Percentiles rank a stretch among this genome's conserved stretches.
phyloP scores from a whole-genome alignment of 352 stramenopile genomes.

The Pythium guiyangense region DNA sequence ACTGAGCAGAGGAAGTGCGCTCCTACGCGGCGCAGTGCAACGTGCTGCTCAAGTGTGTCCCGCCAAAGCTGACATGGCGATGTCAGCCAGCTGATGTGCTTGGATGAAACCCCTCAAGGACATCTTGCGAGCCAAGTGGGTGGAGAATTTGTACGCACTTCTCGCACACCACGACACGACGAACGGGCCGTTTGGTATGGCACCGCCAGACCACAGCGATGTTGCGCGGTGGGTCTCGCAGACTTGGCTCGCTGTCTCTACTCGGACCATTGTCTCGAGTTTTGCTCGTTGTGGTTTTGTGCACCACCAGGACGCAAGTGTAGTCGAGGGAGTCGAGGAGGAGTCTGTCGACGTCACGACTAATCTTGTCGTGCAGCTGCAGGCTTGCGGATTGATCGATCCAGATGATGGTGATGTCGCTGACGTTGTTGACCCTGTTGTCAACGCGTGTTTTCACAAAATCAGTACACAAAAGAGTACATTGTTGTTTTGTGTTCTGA shows the following conservation, averaged over 20 bases:
- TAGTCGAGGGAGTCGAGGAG: no score
- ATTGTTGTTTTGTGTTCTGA: no score
- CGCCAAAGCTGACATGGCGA: slow-evolving; percentile 14
- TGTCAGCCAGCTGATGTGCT: slow-evolving; percentile 19
- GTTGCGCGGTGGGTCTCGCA: not conserved
- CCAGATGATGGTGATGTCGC: not conserved
- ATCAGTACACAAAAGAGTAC: no score
- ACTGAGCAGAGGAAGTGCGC: slow-evolving; percentile 22
- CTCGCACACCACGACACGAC: not conserved
- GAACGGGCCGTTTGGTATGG: not conserved
- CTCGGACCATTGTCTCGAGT: not conserved
- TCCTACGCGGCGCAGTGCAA: slow-evolving; percentile 17
- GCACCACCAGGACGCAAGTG: not conserved
- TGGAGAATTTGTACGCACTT: not conserved
- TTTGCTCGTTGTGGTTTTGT: slow-evolving; percentile 5
- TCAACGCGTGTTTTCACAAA: no score
- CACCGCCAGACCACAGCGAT: not conserved
- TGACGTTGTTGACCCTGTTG: no score
- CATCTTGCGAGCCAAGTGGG: not conserved
- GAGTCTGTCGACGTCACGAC: not conserved
- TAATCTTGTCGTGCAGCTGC: not conserved
- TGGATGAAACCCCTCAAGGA: slow-evolving; percentile 23
- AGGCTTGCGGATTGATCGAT: not conserved
- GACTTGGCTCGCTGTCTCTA: not conserved
- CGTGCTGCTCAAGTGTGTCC: slow-evolving; percentile 18